Base-by-base conservation (phyloP, 805 yeast genomes). In the Geotrichum ghanense region DNA sequence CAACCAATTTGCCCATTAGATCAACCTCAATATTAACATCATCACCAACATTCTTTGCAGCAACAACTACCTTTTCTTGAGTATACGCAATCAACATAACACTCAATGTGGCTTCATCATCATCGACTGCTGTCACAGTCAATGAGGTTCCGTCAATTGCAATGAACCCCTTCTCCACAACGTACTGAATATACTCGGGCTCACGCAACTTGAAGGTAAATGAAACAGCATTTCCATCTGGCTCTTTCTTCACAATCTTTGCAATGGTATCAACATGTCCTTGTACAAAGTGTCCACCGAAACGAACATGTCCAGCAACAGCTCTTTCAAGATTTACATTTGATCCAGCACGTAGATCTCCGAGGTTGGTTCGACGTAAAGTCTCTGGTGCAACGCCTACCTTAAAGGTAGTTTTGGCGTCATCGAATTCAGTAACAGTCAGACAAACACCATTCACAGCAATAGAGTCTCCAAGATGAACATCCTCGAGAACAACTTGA, bases 281-380 rank as follows among this genome's bases (percentile, higher is more conserved):
- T 55, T 92, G 98, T 2, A 92, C 99, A 52, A 90, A 77, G 64
- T 92, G 99, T 0, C 99, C 99, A 21, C 99, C 99, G 57, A 89
- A 78, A 52, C 98, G 71, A 4, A 79, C 85, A 45, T 84, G 86
- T 12, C 79, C 78, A 2, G 79, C 70, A 25, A 92, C 87, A 0
- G 99, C 99, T 49, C 99, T 72, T 63, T 92, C 99, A 51, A 90
- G 69, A 61, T 92, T 90, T 19, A 92, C 95, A 49, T 71, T 72
- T 17, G 74, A 62, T 1, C 86, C 89, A 0, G 48, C 43, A 20
- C 54, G 59, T 62, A 90, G 72, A 7, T 64, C 64, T 1, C 88
- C 90, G 41, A 92, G 66, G 52, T 83, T 81, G 1, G 95, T 79
- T 51, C 92, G 73, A 50, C 86, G 76, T 34, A 92, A 70, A 0